Evolutionary conservation across 805 yeast species (phyloP), one percentile per base, ranked within the genome.

Genomic region (Zygosaccharomyces gambellarensis): DNA sequence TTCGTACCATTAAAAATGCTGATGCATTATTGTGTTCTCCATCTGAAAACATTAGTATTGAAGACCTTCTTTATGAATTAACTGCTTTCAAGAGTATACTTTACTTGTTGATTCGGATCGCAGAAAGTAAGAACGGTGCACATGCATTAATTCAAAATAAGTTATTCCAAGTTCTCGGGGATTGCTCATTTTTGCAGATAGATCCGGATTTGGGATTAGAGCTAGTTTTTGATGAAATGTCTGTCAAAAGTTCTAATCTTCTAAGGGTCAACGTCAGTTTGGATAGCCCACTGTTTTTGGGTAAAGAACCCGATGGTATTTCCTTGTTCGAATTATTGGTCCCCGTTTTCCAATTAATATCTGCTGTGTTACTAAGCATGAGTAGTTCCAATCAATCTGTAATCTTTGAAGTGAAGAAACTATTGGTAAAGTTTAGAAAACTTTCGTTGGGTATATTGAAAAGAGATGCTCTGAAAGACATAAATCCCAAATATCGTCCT

Each of bases 161-260:
- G 44, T 64, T 92, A 6, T 83, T 90, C 63, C 76, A 80, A 14
- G 71, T 80, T 0, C 71, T 90, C 46, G 77, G 74, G 48, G 71
- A 77, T 10, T 79, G 84, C 36, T 69, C 69, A 17, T 78, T 89
- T 53, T 69, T 88, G 39, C 64, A 71, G 31, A 74, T 83, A 36
- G 97, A 90, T 64, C 90, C 94, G 0, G 96, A 86, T 61, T 70
- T 89, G 31, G 96, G 95, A 0, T 68, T 86, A 42, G 80, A 76
- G 43, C 63, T 83, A 43, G 64, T 70, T 2, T 71, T 78, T 46
- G 76, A 71, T 48, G 74, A 72, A 43, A 54, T 62, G 1, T 57
- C 63, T 3, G 54, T 56, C 9, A 58, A 63, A 30, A 58, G 61
- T 28, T 60, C 70, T 3, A 63, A 64, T 11, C 65, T 65, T 39